These are phyloP conservation scores for Sphaerulina musiva DNA, from an alignment of 2,329 filamentous ascomycete species.

Conservation along the genomic window DNA sequence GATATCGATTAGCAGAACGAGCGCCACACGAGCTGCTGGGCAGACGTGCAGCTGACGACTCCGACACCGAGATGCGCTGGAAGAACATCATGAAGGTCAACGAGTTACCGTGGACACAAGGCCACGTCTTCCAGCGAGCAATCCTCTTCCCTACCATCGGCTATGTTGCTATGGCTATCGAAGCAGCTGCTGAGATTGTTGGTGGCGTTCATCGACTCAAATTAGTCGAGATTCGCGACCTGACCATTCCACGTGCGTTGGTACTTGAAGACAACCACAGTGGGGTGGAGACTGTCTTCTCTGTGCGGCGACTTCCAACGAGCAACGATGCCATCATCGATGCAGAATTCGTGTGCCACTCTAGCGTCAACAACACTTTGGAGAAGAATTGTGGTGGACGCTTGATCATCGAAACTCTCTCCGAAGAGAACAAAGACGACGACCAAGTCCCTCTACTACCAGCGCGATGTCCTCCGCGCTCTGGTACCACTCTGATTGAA, in stretches of 20 bases:
- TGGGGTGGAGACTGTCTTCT: constrained; percentile 28
- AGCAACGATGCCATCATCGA: constrained; percentile 34
- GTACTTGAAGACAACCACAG: constrained; percentile 16
- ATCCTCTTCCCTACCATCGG: constrained; percentile 32
- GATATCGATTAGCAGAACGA: constrained; percentile 10
- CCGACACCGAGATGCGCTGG: constrained; percentile 17
- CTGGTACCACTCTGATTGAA: constrained; percentile 18
- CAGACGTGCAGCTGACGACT: constrained; percentile 14
- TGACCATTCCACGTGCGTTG: constrained; percentile 17
- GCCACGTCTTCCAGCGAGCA: constrained; percentile 30
- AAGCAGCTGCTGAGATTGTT: constrained; percentile 18
- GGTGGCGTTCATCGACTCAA: constrained; percentile 14
- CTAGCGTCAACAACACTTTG: constrained; percentile 13
- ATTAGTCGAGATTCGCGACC: constrained; percentile 15
- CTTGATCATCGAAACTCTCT: constrained; percentile 14
- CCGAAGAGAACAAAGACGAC: neutral
- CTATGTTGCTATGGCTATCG: constrained; percentile 22
- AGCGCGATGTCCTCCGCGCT: constrained; percentile 15
- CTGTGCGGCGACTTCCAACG: constrained; percentile 16
- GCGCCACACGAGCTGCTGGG: constrained; percentile 17
- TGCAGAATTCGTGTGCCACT: constrained; percentile 14
- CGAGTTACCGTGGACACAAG: constrained; percentile 32
- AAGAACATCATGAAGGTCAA: constrained; percentile 14
- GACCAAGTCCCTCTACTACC: constrained; percentile 4
- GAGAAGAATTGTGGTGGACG: constrained; percentile 16